Percentiles rank a stretch among this genome's conserved stretches.
Evolutionary conservation across 345 rosid species (phyloP).

Genomic region (Noccaea bulbosa): DNA sequence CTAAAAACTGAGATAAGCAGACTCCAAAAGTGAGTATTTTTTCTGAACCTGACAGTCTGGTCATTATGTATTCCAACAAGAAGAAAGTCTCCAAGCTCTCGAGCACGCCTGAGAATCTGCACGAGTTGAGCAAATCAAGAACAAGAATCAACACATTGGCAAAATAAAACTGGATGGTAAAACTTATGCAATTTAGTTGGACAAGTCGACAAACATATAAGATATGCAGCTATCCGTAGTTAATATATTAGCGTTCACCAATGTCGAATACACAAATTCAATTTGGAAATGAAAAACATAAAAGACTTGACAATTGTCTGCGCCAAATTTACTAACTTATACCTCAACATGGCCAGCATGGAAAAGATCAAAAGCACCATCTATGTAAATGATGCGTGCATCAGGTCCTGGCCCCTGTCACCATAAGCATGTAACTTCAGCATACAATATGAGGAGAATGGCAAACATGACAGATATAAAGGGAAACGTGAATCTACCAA

Average conservation of each 20-base stretch:
- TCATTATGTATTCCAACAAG: constrained; percentile 89
- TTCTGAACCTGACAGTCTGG: constrained; percentile 74
- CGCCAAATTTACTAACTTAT: constrained; percentile 25
- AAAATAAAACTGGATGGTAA: constrained; percentile 1
- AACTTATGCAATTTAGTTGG: constrained; percentile 2
- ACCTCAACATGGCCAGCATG: constrained; percentile 99
- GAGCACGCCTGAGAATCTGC: constrained; percentile 85
- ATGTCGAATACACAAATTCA: not conserved
- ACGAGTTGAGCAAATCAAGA: constrained; percentile 15
- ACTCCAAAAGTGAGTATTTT: constrained; percentile 5
- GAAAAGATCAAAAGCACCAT: constrained; percentile 97
- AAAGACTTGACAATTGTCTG: constrained; percentile 16
- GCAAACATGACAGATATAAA: not conserved
- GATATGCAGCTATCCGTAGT: not conserved
- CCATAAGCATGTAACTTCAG: constrained; percentile 13
- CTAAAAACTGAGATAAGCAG: constrained; percentile 18
- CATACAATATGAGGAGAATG: constrained; percentile 15
- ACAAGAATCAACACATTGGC: constrained; percentile 10
- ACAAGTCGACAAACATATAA: not conserved
- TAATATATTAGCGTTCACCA: not conserved
- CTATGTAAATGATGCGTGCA: constrained; percentile 84
- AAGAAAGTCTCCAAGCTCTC: constrained; percentile 93
- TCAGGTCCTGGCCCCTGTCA: constrained; percentile 87
- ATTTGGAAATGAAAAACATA: not conserved
- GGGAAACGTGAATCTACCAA: constrained; percentile 9